These are phyloP conservation scores for Erysimum cheiri DNA, from an alignment of 441 rosid species.

Conservation along the genomic window DNA sequence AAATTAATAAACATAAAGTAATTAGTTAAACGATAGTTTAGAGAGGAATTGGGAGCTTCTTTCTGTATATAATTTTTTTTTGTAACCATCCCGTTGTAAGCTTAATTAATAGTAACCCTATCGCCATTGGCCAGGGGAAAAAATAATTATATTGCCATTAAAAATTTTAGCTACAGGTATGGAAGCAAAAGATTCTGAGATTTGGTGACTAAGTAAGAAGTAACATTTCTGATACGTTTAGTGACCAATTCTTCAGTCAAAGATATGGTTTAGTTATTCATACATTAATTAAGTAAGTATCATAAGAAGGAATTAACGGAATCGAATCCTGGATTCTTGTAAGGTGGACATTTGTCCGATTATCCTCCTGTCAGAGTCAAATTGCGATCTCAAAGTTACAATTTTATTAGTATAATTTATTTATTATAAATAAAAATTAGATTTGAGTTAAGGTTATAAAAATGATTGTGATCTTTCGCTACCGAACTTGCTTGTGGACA, in stretches of 20 bases:
- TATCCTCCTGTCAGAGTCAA: constrained; percentile 19
- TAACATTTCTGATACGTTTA: constrained; percentile 30
- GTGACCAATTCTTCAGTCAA: constrained; percentile 38
- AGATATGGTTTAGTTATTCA: constrained; percentile 25
- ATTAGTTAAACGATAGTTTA: constrained; percentile 1
- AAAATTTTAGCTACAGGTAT: not conserved
- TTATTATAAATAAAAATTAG: too few relatives aligned
- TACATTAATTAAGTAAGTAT: constrained; percentile 2
- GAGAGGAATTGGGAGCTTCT: constrained; percentile 1
- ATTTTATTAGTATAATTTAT: not conserved
- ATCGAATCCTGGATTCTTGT: constrained; percentile 25
- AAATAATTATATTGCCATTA: not conserved
- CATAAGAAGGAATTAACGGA: constrained; percentile 22
- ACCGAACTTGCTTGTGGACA: not conserved
- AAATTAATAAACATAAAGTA: not conserved
- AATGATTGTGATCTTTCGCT: not conserved
- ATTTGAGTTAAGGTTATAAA: not conserved
- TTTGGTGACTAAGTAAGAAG: constrained; percentile 29
- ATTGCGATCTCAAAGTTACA: not conserved
- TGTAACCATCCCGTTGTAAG: constrained; percentile 16
- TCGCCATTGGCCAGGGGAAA: not conserved
- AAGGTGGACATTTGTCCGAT: constrained; percentile 27
- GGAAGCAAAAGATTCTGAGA: constrained; percentile 34
- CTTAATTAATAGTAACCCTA: constrained; percentile 12
- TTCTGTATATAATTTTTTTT: not conserved